Evolutionary conservation across 768 basidiomycete species (phyloP), one percentile per base, ranked within the genome.

Genomic region (Solioccasus polychromus): DNA sequence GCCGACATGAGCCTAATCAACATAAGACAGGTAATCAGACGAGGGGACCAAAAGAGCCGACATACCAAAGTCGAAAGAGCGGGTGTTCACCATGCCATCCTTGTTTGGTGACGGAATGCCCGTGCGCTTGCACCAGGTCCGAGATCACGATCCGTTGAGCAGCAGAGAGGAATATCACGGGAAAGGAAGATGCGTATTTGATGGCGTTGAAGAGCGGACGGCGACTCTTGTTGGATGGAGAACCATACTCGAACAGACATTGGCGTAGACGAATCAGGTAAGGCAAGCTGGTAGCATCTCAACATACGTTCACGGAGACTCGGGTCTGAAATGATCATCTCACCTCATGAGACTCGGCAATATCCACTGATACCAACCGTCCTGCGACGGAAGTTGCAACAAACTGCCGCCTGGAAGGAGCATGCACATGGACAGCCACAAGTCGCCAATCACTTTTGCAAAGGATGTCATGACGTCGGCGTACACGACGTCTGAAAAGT

Each of bases 391-490:
- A 35, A 81, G 74, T 15, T 71, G 64, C 17, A 89, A 68, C 32
- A 94, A 72, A 53, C 85, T 88, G 36, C 88, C 85, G 29, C 89
- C 86, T 10, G 85, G 84, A 51, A 89, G 76, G n/a, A 97, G 74
- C 83, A 94, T 93, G 61, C 78, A 83, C 15, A 85, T 55, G 5
- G 90, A 92, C 35, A 97, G 71, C 91, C 91, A 97, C 32, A 93
- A 70, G 59, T 98, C 96, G 11, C 95, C 95, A 17, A 97, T 71
- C 31, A 99, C 92, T 71, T 96, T 97, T 28, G 96, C 94, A 59
- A 90, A 95, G 2, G 94, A 97, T 2, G 96, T 99, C 59, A 94
- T 79, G 50, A 98, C 81, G 74, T 98, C 96, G 48, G 95, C 94
- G 47, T 95, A 82, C 35, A 98, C 79, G 19, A 99, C 82, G 63